phyloP scores from a whole-genome alignment of 495 filamentous ascomycete species.

The Daldinia decipiens region DNA sequence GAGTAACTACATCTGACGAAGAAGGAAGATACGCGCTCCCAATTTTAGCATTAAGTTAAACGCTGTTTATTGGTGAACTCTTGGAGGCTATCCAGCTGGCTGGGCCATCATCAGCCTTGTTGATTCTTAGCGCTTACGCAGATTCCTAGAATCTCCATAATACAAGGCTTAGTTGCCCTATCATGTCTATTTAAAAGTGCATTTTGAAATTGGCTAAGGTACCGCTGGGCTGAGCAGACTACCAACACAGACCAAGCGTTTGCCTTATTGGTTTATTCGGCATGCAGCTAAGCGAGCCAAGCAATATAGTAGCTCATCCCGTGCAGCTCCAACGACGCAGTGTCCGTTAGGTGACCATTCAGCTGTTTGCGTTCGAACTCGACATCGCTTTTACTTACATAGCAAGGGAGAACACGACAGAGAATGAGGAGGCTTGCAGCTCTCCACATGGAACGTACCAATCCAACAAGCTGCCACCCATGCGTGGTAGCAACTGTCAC shows the following conservation, averaged over 20 bases:
- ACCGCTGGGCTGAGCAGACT: neutral
- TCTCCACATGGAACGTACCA: conserved; percentile 14
- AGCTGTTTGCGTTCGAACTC: neutral
- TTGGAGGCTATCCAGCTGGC: neutral
- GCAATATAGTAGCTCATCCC: neutral
- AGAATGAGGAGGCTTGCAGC: neutral
- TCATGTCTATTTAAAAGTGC: neutral
- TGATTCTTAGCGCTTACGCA: conserved; percentile 6
- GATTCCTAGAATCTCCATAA: conserved; percentile 8
- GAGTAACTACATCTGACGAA: neutral
- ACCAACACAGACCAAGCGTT: conserved; percentile 4
- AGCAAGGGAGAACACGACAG: conserved; percentile 1
- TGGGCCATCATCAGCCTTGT: conserved; percentile 10
- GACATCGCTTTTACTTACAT: neutral
- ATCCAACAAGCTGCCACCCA: conserved; percentile 2
- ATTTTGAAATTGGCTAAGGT: neutral
- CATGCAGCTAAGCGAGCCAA: neutral
- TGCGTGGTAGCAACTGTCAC: conserved; percentile 8
- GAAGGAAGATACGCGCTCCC: neutral
- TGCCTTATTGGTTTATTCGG: neutral
- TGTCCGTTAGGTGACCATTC: neutral
- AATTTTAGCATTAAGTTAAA: neutral
- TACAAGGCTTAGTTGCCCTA: conserved; percentile 11
- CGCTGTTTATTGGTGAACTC: neutral
- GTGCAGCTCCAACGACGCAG: conserved; percentile 5